phyloP scores from a whole-genome alignment of 345 rosid genomes.

The Eucalyptus melliodora region DNA sequence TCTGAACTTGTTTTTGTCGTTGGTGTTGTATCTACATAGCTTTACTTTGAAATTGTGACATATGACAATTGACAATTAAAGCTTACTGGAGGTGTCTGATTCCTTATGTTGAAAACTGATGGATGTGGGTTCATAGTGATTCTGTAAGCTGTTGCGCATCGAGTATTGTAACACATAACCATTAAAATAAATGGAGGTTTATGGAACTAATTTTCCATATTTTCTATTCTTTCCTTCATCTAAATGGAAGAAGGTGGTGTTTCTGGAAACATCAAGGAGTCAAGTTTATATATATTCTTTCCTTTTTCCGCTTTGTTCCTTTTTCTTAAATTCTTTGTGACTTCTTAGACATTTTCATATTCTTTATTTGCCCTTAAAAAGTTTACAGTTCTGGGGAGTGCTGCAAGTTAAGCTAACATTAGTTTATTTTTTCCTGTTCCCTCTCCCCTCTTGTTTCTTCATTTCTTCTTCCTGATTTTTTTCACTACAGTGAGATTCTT shows the following conservation, averaged over 20 bases:
- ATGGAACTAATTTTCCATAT: background rate
- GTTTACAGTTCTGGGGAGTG: background rate
- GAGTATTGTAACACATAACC: background rate
- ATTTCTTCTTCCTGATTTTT: background rate
- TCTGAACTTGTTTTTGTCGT: background rate
- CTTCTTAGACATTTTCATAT: background rate
- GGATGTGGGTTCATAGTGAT: background rate
- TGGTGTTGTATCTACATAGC: background rate
- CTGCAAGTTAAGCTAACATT: background rate
- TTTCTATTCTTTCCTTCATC: background rate
- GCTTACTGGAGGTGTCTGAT: background rate
- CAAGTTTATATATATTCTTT: background rate
- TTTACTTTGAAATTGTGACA: background rate
- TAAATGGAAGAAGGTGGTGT: background rate
- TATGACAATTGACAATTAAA: background rate
- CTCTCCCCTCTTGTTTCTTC: background rate
- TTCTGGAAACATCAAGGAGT: background rate
- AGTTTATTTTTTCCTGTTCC: background rate
- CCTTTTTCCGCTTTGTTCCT: background rate
- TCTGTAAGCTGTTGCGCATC: background rate
- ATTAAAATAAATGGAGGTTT: background rate
- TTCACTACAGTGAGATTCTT: background rate
- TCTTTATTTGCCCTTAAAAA: background rate
- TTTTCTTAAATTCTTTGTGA: background rate
- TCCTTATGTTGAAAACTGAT: background rate